Conservation (phyloP, 768 basidiomycete species). For the Termitomyces sp. region DNA sequence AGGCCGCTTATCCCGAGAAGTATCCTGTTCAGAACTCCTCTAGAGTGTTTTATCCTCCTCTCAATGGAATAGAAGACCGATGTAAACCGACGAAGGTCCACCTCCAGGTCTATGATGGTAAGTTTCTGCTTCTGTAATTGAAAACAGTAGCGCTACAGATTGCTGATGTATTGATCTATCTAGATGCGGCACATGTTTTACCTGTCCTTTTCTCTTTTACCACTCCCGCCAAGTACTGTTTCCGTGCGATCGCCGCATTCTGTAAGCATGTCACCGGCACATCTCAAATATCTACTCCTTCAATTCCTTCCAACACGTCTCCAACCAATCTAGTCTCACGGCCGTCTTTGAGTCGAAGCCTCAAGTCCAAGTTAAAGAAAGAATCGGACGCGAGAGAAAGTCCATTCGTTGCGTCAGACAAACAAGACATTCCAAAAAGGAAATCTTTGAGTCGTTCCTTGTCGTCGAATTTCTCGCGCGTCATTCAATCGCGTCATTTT, state of each 20-base stretch:
- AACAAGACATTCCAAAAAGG: not conserved
- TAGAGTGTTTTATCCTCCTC: slow-evolving; percentile 48
- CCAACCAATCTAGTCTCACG: slow-evolving; percentile 9
- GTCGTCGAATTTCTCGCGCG: slow-evolving; percentile 14
- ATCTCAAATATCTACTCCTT: slow-evolving; percentile 15
- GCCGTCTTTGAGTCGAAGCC: slow-evolving; percentile 4
- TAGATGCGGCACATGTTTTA: slow-evolving; percentile 68
- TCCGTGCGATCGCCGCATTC: slow-evolving; percentile 71
- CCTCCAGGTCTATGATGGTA: slow-evolving; percentile 89
- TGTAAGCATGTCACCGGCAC: slow-evolving; percentile 59
- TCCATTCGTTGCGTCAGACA: not conserved
- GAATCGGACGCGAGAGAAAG: slow-evolving; percentile 1
- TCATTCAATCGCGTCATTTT: slow-evolving; percentile 9
- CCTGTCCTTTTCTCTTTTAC: slow-evolving; percentile 74
- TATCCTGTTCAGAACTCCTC: slow-evolving; percentile 47
- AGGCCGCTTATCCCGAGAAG: slow-evolving; percentile 77
- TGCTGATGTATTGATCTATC: not conserved
- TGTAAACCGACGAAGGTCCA: slow-evolving; percentile 75
- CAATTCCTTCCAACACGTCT: not conserved
- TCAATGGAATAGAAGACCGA: slow-evolving; percentile 49
- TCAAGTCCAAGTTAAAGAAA: not conserved
- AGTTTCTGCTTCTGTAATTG: slow-evolving; percentile 20
- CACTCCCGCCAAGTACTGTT: slow-evolving; percentile 76
- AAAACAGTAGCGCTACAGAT: slow-evolving; percentile 5
- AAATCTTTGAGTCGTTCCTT: slow-evolving; percentile 21